Evolutionary conservation across 345 rosid genomes (phyloP), one percentile per base, ranked within the genome.

Genomic region (Pugionium dolabratum): DNA sequence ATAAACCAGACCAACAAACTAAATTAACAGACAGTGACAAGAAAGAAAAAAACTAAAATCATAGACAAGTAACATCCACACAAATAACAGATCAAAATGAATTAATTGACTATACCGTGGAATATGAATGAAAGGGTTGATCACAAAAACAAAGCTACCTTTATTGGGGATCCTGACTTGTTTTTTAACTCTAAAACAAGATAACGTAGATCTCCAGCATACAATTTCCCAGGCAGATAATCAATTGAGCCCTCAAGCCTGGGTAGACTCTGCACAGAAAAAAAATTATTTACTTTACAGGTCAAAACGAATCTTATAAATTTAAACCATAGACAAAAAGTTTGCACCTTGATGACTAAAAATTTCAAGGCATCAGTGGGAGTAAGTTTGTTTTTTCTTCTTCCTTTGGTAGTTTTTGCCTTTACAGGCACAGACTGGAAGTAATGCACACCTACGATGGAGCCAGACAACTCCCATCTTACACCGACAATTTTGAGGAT

Each of bases 381-480:
- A 53, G 87, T 77, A 72, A 51, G 78, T 67, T 82, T 80, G 42
- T 71, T 64, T 71, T 83, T 87, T 80, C 66, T 74, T 78, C 80
- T 81, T 78, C 85, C 83, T 68, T 62, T 81, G 39, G 76, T 51
- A 73, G 58, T 58, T 78, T 79, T 82, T 80, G 81, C 82, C 77
- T 80, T 82, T 53, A 56, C 67, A 67, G 75, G 68, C 75, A 71
- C 71, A 43, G 80, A 67, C 29, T 79, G 84, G 66, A 94, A 94
- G 66, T 82, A 80, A 69, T 78, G 80, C 42, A 80, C 83, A 71
- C 99, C 91, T 73, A 78, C 77, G 31, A 91, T 80, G 43, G 88
- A 94, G 70, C 89, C 90, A 51, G 93, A 86, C 57, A 94, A 64
- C 78, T 86, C 86, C 99, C 99, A 94, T 74, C 88, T 84, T 56